phyloP scores from a whole-genome alignment of 1,284 basidiomycete species.

The Ustilago xerochloae region DNA sequence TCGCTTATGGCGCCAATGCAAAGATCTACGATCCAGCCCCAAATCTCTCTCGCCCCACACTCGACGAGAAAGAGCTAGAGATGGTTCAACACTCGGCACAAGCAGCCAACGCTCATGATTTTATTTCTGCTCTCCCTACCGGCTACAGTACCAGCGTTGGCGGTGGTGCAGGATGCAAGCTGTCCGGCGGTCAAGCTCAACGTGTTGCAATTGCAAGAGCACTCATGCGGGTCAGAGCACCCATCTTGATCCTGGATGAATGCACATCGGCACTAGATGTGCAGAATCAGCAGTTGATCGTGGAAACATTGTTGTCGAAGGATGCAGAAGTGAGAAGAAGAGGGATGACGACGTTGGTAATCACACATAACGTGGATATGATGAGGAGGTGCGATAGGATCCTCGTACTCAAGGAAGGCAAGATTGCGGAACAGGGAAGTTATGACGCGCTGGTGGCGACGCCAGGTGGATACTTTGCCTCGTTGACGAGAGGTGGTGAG shows the following conservation, averaged over 20 bases:
- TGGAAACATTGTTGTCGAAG: slow-evolving; percentile 76
- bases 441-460: slow-evolving; percentile 77
- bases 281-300: slow-evolving; percentile 69
- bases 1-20: slow-evolving; percentile 51
- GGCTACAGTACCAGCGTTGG: slow-evolving; percentile 88
- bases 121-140: slow-evolving; percentile 80
- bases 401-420: slow-evolving; percentile 81
- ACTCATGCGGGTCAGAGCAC: slow-evolving; percentile 76
- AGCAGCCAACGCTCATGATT: slow-evolving; percentile 85
- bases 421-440: slow-evolving; percentile 81
- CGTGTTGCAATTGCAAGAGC: slow-evolving; percentile 91
- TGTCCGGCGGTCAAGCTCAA: slow-evolving; percentile 95
- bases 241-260: slow-evolving; percentile 90
- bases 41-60: not conserved
- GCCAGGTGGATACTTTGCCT: slow-evolving; percentile 80
- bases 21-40: slow-evolving; percentile 17
- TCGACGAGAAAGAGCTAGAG: slow-evolving; percentile 40
- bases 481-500: slow-evolving; percentile 85
- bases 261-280: slow-evolving; percentile 88
- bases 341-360: slow-evolving; percentile 81
- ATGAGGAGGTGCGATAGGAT: slow-evolving; percentile 94
- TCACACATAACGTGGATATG: slow-evolving; percentile 90
- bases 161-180: slow-evolving; percentile 80
- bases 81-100: slow-evolving; percentile 79
- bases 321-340: slow-evolving; percentile 15